phyloP scores from a whole-genome alignment of 441 rosid genomes.

The Pelargonium exstipulatum region DNA sequence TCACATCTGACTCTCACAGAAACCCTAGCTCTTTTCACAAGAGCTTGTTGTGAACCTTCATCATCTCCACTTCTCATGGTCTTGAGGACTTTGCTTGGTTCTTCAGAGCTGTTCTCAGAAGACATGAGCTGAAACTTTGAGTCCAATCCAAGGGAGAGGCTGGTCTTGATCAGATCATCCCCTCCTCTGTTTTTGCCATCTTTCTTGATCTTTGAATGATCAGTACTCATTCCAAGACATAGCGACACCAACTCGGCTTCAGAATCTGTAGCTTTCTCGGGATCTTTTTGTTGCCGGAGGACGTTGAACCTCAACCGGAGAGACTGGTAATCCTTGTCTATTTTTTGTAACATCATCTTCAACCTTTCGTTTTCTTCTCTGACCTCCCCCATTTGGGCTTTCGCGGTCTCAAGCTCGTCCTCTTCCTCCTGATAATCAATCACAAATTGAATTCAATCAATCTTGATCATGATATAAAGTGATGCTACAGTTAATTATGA shows the following conservation, averaged over 20 bases:
- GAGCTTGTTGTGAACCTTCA: not conserved
- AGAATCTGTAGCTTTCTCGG: not conserved
- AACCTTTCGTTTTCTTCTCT: not conserved
- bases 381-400: not conserved
- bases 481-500: too few species aligned
- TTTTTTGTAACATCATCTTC: not conserved
- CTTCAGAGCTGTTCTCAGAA: not conserved
- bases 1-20: constrained; percentile 1
- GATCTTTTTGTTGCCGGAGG: not conserved
- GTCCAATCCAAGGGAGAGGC: not conserved
- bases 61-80: not conserved
- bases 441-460: too few species aligned
- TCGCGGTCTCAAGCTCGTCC: not conserved
- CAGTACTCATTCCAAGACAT: not conserved
- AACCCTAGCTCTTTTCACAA: not conserved
- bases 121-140: not conserved
- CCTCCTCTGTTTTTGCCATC: not conserved
- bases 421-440: not conserved
- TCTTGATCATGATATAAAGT: too few species aligned
- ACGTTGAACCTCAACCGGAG: not conserved
- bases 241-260: not conserved
- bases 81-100: not conserved
- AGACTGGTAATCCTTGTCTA: not conserved
- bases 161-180: not conserved
- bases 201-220: not conserved